These are phyloP conservation scores for Aegilops longissima DNA, from an alignment of 176 grass and related monocot species.

Conservation along the genomic window DNA sequence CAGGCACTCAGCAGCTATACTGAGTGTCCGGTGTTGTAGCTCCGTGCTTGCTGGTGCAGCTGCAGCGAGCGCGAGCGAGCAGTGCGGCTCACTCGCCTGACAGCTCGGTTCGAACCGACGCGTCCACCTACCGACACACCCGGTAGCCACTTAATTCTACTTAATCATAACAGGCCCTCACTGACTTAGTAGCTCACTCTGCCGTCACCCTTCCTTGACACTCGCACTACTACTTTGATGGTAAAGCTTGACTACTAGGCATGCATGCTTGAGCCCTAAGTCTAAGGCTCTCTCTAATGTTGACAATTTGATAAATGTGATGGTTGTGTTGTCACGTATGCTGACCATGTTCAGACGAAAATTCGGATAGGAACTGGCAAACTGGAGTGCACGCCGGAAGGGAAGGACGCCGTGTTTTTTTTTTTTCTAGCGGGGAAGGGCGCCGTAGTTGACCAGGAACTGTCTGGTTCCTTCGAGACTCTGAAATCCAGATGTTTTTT, in stretches of 20 bases:
- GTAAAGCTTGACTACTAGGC: not conserved
- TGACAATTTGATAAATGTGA: not conserved
- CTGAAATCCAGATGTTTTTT: too few relatives aligned
- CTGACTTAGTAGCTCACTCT: not conserved
- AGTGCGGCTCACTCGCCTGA: not conserved
- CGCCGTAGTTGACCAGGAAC: too few relatives aligned
- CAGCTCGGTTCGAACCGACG: conserved; percentile 22
- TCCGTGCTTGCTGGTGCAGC: not conserved
- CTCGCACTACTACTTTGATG: not conserved
- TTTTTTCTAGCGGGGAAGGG: too few relatives aligned
- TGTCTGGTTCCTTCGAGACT: too few relatives aligned
- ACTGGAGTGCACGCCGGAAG: not conserved
- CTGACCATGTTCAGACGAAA: too few relatives aligned
- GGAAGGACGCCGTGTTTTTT: not conserved
- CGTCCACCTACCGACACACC: conserved; percentile 5
- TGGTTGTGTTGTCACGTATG: too few relatives aligned
- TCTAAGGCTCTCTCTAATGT: not conserved
- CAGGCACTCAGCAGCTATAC: not conserved
- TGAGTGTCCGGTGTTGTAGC: not conserved
- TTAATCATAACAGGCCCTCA: not conserved
- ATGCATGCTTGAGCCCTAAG: not conserved
- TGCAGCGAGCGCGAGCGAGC: not conserved
- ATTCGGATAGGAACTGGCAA: not conserved
- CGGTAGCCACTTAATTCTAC: not conserved
- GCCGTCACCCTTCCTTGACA: not conserved